Evolutionary conservation across 495 filamentous ascomycete species (phyloP), one percentile per base, ranked within the genome.

Genomic region (Aspergillus conjunctus): DNA sequence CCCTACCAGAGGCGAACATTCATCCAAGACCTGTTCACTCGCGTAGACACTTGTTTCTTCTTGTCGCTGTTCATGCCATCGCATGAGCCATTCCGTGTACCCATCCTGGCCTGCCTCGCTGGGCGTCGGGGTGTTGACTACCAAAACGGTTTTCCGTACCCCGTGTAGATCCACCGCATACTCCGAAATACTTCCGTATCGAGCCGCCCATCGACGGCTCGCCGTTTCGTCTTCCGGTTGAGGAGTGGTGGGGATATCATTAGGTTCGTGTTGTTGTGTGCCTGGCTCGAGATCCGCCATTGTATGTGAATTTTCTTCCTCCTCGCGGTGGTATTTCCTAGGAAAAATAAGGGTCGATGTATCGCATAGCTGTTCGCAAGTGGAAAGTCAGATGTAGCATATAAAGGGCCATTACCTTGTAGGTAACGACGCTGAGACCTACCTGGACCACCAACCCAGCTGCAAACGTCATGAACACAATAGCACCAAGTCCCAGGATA

Each of bases 51-150:
- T 14, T 4, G 37, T 41, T 1, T 41, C 6, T 4, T 48, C 54
- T 14, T 32, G 43, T 14, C 32, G 46, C 7, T 46, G 44, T 17
- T 46, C 33, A n/a, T 37, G 41, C 58, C 58, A 60, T 39, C 51
- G 10, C 41, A 18, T 12, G 32, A 60, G 48, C 58, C 58, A 60
- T 7, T 60, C 58, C 15, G 58, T 33, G 30, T 49, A 60, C 12
- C 17, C 58, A 34, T 60, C 58, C 31, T 44, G 49, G 22, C 22
- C 21, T 30, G 15, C 41, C 12, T 53, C 34, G 9, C 32, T 17
- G 15, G 49, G 6, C 11, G 5, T 0, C 4, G 21, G 14, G 8
- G 7, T 15, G 18, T 60, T 44, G 12, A 54, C 51, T 0, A 60
- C 58, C 1, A 60, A 50, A 26, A 60, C 58, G 17, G 46, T 17